Percentiles rank a stretch among this genome's conserved stretches.
These are phyloP conservation scores for Luvunga scandens DNA, from an alignment of 345 rosid species.

Conservation along the genomic window DNA sequence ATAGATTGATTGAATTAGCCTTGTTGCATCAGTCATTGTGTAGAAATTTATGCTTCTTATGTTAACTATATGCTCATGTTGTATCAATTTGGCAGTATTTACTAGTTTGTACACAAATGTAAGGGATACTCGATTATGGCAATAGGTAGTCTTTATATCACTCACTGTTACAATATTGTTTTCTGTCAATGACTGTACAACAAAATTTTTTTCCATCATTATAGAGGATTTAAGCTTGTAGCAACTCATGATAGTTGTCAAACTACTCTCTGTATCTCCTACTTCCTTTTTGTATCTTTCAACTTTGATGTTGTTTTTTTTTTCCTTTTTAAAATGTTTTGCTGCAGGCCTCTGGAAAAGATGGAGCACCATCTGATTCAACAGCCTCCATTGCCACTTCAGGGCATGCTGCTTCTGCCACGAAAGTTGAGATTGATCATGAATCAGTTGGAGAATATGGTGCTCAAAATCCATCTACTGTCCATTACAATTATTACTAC, in stretches of 20 bases:
- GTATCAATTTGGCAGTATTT: not conserved
- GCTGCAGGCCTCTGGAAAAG: conserved; percentile 32
- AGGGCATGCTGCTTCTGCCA: conserved; percentile 20
- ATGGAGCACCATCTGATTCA: conserved; percentile 25
- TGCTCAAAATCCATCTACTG: conserved; percentile 26
- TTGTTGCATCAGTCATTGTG: not conserved
- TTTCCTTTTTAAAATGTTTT: not conserved
- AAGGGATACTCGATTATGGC: too few species aligned
- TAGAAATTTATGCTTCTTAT: not conserved
- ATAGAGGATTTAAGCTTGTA: not conserved
- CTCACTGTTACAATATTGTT: not conserved
- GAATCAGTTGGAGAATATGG: conserved; percentile 28
- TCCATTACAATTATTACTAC: conserved; percentile 39
- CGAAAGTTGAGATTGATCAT: conserved; percentile 25
- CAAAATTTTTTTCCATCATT: not conserved
- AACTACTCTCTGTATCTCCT: not conserved
- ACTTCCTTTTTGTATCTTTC: not conserved
- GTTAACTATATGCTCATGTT: not conserved
- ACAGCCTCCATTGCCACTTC: conserved; percentile 22
- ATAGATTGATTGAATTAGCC: not conserved
- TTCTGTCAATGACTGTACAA: not conserved
- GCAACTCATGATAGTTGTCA: not conserved
- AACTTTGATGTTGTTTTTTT: not conserved
- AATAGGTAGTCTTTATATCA: not conserved
- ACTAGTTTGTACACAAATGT: not conserved